phyloP scores from a whole-genome alignment of 169 alveolate genomes.

The Cryptosporidium baileyi region DNA sequence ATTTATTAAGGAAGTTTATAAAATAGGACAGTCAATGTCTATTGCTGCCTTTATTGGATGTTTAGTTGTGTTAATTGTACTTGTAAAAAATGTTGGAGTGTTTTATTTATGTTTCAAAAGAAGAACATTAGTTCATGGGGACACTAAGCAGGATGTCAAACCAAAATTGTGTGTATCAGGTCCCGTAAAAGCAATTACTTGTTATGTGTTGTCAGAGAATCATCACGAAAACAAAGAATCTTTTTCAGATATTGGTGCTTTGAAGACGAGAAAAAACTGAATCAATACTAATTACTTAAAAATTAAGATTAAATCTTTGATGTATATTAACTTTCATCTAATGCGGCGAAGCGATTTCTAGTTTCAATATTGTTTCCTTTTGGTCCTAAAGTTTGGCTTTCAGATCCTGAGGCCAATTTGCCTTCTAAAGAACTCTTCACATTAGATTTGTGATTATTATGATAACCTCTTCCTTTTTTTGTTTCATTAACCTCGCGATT shows the following conservation, averaged over 20 bases:
- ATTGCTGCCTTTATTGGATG: conserved; percentile 64
- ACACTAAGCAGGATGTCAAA: background rate
- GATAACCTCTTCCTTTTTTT: conserved; percentile 1
- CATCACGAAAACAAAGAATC: no score
- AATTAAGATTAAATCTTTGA: no score
- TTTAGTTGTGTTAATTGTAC: conserved; percentile 32
- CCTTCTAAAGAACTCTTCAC: background rate
- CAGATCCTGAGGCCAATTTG: background rate
- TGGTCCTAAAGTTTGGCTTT: background rate
- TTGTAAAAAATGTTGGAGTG: conserved; percentile 68
- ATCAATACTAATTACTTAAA: no score
- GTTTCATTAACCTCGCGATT: background rate
- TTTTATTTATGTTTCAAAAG: conserved; percentile 42
- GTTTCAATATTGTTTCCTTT: conserved; percentile 27
- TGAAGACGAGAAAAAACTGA: background rate
- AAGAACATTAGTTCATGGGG: background rate
- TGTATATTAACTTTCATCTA: conserved; percentile 33
- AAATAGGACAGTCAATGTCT: conserved; percentile 67
- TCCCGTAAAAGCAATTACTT: conserved; percentile 45
- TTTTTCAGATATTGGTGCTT: background rate
- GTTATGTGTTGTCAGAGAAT: conserved; percentile 42
- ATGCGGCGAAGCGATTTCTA: conserved; percentile 62
- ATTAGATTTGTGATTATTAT: background rate
- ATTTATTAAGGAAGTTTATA: conserved; percentile 57
- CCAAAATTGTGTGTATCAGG: conserved; percentile 48